Evolutionary conservation across 805 yeast species (phyloP).

Genomic region (Metschnikowia amazonensis): DNA sequence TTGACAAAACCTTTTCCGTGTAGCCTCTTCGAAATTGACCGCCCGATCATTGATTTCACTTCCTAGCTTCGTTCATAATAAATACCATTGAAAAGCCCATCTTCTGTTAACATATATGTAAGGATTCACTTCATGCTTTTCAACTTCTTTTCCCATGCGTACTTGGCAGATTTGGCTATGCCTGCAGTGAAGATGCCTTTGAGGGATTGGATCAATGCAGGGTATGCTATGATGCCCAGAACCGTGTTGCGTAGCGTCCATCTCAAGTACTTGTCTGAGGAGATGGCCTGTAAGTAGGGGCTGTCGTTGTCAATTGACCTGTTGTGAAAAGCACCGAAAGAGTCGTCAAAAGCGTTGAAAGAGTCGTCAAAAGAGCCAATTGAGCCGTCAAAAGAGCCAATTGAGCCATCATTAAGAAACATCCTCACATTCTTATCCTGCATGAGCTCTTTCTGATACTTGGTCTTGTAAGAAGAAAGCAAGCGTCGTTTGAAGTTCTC

Average conservation of each 20-base stretch:
- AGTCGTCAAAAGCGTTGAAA: too few relatives aligned
- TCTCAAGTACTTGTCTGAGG: constrained; percentile 37
- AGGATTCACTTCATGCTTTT: constrained; percentile 19
- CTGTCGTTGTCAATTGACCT: background rate
- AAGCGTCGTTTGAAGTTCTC: constrained; percentile 10
- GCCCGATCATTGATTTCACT: background rate
- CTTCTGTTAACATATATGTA: too few relatives aligned
- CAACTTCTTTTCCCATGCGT: constrained; percentile 66
- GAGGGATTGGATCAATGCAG: constrained; percentile 71
- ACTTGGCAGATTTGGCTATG: constrained; percentile 58
- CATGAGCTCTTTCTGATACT: constrained; percentile 3
- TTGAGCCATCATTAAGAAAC: background rate
- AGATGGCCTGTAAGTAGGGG: constrained; percentile 38
- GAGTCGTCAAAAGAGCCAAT: too few relatives aligned
- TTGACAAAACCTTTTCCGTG: constrained; percentile 5
- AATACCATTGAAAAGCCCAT: background rate
- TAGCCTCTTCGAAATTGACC: background rate
- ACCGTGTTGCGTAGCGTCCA: constrained; percentile 27
- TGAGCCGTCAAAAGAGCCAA: too few relatives aligned
- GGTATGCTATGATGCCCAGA: constrained; percentile 50
- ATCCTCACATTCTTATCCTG: background rate
- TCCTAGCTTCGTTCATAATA: background rate
- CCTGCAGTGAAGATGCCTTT: constrained; percentile 93
- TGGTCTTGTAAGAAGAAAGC: constrained; percentile 8
- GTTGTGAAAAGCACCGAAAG: too few relatives aligned